phyloP scores from a whole-genome alignment of 2,329 filamentous ascomycete genomes.

The Fusarium sp. region DNA sequence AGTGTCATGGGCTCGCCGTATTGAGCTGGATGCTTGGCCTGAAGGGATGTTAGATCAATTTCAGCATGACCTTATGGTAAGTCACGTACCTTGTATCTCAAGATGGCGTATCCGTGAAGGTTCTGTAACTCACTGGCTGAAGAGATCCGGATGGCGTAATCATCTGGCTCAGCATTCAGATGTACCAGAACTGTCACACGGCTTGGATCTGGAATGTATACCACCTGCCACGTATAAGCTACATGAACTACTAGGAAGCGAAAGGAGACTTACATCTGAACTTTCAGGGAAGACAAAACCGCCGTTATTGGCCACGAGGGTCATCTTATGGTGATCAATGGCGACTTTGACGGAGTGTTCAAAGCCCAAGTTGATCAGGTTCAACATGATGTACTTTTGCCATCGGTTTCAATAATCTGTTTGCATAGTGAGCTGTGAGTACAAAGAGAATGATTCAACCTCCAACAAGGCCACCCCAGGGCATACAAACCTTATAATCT shows the following conservation, averaged over 20 bases:
- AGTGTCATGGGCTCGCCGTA: slow-evolving; percentile 9
- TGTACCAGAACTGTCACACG: slow-evolving; percentile 4
- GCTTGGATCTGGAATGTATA: slow-evolving; percentile 4
- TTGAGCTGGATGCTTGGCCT: background rate
- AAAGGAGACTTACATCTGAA: background rate
- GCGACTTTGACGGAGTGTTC: slow-evolving; percentile 10
- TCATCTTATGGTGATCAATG: slow-evolving; percentile 7
- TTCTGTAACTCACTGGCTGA: background rate
- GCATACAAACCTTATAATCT: background rate
- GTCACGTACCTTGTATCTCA: background rate
- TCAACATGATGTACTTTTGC: slow-evolving; percentile 9
- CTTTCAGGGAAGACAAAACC: slow-evolving; percentile 9
- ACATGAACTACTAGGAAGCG: fast-evolving
- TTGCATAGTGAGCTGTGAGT: background rate
- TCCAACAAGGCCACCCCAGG: too few species aligned
- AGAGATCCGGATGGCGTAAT: slow-evolving; percentile 1
- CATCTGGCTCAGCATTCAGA: slow-evolving; percentile 1
- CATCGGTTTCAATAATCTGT: slow-evolving; percentile 3
- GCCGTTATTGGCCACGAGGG: slow-evolving; percentile 9
- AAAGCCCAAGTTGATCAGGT: slow-evolving; percentile 11
- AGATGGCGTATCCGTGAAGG: background rate
- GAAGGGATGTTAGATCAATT: background rate
- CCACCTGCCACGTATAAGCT: background rate
- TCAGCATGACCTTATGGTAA: fast-evolving
- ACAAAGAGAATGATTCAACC: too few species aligned